A percentile compares a stretch with the other conserved stretches of the same genome.
These are phyloP conservation scores for Leccinum rimulosum DNA, from an alignment of 768 basidiomycete species.

Conservation along the genomic window DNA sequence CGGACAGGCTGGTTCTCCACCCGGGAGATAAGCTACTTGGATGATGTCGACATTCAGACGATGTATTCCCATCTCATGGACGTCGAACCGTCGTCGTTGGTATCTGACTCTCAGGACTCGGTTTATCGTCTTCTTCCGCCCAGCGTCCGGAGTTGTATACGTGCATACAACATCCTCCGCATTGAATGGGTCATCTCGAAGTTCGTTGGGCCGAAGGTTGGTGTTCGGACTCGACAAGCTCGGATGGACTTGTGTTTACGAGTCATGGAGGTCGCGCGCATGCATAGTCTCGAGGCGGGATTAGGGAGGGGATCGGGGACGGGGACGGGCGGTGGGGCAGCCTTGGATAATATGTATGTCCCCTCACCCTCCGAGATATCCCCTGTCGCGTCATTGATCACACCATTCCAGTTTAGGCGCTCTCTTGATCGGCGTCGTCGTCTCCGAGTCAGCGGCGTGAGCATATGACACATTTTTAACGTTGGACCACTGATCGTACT, in stretches of 20 bases:
- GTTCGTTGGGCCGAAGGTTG: conserved; percentile 62
- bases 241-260: conserved; percentile 72
- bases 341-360: too few species aligned
- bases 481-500: too few species aligned
- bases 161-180: conserved; percentile 72
- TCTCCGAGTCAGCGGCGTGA: too few species aligned
- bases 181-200: conserved; percentile 72
- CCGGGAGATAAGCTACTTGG: conserved; percentile 53
- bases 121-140: conserved; percentile 76
- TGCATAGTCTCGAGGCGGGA: conserved; percentile 48
- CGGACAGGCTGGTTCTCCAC: conserved; percentile 72
- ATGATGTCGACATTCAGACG: conserved; percentile 74
- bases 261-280: conserved; percentile 71
- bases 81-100: conserved; percentile 67
- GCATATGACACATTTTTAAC: too few species aligned
- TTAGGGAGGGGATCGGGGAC: too few species aligned
- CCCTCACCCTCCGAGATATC: too few species aligned
- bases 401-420: too few species aligned
- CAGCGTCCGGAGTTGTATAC: conserved; percentile 69
- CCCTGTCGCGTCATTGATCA: too few species aligned
- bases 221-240: conserved; percentile 59
- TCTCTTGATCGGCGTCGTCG: too few species aligned
- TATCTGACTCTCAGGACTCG: conserved; percentile 69
- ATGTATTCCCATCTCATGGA: conserved; percentile 74
- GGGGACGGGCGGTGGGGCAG: too few species aligned